These are phyloP conservation scores for Phytophthora litchii DNA, from an alignment of 352 stramenopile species.

Conservation along the genomic window DNA sequence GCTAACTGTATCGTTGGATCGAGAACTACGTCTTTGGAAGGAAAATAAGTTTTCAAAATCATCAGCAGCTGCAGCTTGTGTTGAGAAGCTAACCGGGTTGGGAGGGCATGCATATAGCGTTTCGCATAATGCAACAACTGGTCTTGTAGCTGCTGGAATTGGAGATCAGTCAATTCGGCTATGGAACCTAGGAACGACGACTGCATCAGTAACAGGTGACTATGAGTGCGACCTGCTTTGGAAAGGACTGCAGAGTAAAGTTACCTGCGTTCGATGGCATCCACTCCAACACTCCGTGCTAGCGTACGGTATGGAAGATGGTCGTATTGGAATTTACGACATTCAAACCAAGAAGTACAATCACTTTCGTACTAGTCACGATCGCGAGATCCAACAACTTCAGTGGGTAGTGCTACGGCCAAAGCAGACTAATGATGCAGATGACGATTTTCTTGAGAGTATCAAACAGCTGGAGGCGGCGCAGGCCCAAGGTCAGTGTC, in stretches of 20 bases:
- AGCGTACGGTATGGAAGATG: constrained; percentile 79
- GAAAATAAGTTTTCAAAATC: constrained; percentile 24
- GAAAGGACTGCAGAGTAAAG: constrained; percentile 81
- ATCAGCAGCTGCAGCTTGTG: constrained; percentile 31
- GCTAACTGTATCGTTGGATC: constrained; percentile 67
- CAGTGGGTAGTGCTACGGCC: constrained; percentile 43
- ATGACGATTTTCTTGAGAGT: constrained; percentile 42
- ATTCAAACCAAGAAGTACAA: constrained; percentile 55
- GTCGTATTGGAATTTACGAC: constrained; percentile 65
- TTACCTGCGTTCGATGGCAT: constrained; percentile 74
- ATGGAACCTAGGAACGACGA: constrained; percentile 42
- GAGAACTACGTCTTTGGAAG: constrained; percentile 68
- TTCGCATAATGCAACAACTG: constrained; percentile 34
- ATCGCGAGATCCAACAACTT: constrained; percentile 44
- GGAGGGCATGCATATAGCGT: constrained; percentile 73
- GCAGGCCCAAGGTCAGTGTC: constrained; percentile 46
- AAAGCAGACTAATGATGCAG: neutral
- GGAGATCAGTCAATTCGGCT: constrained; percentile 82
- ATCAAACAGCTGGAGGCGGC: constrained; percentile 59
- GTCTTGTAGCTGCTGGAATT: constrained; percentile 54
- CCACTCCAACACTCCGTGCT: constrained; percentile 54
- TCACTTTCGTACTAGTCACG: constrained; percentile 54
- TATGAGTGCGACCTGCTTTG: constrained; percentile 64
- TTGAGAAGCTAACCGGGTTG: constrained; percentile 53
- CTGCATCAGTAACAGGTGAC: constrained; percentile 18